These are phyloP conservation scores for Phytophthora ohioensis DNA, from an alignment of 352 stramenopile species.

Conservation along the genomic window DNA sequence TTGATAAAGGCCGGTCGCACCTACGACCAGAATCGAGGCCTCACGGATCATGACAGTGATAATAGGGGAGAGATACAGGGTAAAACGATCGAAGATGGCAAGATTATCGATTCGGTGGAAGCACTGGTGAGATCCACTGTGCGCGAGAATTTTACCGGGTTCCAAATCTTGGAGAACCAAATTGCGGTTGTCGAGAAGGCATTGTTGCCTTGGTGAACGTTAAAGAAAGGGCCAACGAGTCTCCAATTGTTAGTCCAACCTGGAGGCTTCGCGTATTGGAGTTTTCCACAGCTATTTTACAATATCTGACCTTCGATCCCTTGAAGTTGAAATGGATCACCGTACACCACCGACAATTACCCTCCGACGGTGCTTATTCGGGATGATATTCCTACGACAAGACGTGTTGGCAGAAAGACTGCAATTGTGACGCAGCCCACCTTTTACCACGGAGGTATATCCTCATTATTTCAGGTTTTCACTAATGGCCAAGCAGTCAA, in stretches of 20 bases:
- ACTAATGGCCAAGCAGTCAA: too few relatives aligned
- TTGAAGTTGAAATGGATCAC: too few relatives aligned
- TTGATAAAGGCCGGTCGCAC: slow-evolving; percentile 21
- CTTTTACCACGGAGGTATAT: too few relatives aligned
- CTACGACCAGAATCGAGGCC: slow-evolving; percentile 33
- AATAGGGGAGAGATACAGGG: slow-evolving; percentile 1
- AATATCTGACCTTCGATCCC: too few relatives aligned
- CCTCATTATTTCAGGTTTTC: not conserved
- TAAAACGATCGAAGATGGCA: not conserved
- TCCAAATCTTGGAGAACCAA: slow-evolving; percentile 24
- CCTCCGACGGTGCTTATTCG: too few relatives aligned
- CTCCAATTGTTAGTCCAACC: too few relatives aligned
- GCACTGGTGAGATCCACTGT: slow-evolving; percentile 26
- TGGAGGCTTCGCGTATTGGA: too few relatives aligned
- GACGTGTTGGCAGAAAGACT: too few relatives aligned
- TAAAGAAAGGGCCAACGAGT: not conserved
- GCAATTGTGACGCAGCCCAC: too few relatives aligned
- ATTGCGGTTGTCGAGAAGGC: slow-evolving; percentile 19
- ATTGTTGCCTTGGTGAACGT: slow-evolving; percentile 17
- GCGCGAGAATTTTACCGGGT: slow-evolving; percentile 26
- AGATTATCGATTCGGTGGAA: slow-evolving; percentile 27
- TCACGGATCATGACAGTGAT: not conserved
- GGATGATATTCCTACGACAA: too few relatives aligned
- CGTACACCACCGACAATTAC: too few relatives aligned
- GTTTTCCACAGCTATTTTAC: too few relatives aligned